Conservation (phyloP, 805 yeast genomes). For the Candida ipomoeae region DNA sequence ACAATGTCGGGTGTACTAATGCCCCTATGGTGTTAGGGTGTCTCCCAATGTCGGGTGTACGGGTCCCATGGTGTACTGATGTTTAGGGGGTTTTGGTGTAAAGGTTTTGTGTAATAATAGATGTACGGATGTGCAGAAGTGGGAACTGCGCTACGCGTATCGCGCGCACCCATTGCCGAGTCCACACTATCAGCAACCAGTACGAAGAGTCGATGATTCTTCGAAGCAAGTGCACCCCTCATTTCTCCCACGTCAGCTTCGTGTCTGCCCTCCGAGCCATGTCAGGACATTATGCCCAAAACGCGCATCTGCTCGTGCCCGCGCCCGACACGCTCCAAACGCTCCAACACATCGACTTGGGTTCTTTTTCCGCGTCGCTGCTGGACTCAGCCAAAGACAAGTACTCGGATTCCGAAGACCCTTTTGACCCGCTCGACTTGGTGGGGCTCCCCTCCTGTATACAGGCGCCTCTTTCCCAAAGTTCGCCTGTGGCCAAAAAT, state of each 20-base stretch:
- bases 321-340: conserved; percentile 12
- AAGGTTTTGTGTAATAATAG: too few relatives aligned
- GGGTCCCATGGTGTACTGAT: too few relatives aligned
- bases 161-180: too few relatives aligned
- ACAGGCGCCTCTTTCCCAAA: background rate
- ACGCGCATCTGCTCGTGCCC: conserved; percentile 2
- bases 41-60: too few relatives aligned
- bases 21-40: too few relatives aligned
- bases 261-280: conserved; percentile 2
- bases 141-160: too few relatives aligned
- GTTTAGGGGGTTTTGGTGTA: too few relatives aligned
- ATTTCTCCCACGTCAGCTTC: background rate
- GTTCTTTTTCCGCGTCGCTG: conserved; percentile 16
- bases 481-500: background rate
- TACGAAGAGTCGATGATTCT: conserved; percentile 8
- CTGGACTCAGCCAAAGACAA: conserved; percentile 2
- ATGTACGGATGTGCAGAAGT: too few relatives aligned
- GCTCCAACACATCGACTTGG: conserved; percentile 16
- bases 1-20: too few relatives aligned
- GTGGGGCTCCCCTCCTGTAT: conserved; percentile 11
- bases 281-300: background rate
- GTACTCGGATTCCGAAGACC: conserved; percentile 16
- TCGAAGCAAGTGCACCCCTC: background rate
- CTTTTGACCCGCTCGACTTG: conserved; percentile 19
- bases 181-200: too few relatives aligned